phyloP scores from a whole-genome alignment of 306 rosid species.

The Betula pendula region DNA sequence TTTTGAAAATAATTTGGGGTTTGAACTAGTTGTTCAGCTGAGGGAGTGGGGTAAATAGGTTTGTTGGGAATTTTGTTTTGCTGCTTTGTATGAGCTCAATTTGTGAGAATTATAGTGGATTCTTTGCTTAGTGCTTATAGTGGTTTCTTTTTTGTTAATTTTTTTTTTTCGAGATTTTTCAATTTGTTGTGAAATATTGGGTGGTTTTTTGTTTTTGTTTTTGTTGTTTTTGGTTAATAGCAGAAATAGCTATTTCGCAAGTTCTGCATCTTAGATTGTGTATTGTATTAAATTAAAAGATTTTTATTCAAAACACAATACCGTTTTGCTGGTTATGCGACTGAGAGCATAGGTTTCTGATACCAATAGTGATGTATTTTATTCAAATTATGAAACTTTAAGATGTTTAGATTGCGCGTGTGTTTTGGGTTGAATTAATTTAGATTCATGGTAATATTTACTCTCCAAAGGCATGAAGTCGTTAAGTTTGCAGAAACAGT shows the following conservation, averaged over 20 bases:
- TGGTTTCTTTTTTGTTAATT: neutral
- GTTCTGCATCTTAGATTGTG: neutral
- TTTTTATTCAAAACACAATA: neutral
- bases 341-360: neutral
- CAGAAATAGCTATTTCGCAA: neutral
- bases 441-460: neutral
- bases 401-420: neutral
- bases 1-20: neutral
- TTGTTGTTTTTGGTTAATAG: neutral
- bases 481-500: neutral
- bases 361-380: neutral
- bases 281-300: neutral
- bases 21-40: constrained; percentile 19
- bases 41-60: neutral
- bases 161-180: neutral
- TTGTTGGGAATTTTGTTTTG: constrained; percentile 4
- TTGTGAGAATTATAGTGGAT: constrained; percentile 16
- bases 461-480: neutral
- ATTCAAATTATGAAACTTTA: neutral
- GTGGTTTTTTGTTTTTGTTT: too few relatives aligned
- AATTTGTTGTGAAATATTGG: neutral
- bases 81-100: constrained; percentile 11
- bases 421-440: neutral
- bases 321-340: neutral
- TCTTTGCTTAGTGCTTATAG: constrained; percentile 13